Percentiles rank a stretch among this genome's conserved stretches.
phyloP scores from a whole-genome alignment of 2,329 filamentous ascomycete genomes.

The Diplodia corticola region DNA sequence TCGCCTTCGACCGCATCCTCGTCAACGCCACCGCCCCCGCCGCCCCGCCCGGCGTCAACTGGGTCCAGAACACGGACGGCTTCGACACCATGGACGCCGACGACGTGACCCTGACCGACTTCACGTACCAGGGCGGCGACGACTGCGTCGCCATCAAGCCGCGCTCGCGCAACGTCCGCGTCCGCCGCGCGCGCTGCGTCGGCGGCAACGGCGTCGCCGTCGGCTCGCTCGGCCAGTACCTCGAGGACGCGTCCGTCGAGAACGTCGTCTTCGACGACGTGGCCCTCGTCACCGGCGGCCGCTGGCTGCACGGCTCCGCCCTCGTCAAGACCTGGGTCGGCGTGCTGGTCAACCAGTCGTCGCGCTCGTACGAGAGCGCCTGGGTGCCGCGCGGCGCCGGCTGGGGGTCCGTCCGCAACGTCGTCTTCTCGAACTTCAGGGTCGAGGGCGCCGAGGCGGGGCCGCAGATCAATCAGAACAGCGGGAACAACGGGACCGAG shows the following conservation, averaged over 20 bases:
- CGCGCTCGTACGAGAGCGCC: slow-evolving; percentile 48
- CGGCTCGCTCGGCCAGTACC: slow-evolving; percentile 57
- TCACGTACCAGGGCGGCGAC: slow-evolving; percentile 59
- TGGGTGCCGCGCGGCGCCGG: slow-evolving; percentile 53
- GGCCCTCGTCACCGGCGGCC: slow-evolving; percentile 46
- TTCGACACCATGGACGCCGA: slow-evolving; percentile 58
- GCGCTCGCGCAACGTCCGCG: slow-evolving; percentile 59
- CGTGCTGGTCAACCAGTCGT: slow-evolving; percentile 44
- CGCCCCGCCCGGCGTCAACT: slow-evolving; percentile 54
- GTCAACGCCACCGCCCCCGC: slow-evolving; percentile 53
- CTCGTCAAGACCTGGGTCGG: slow-evolving; percentile 62
- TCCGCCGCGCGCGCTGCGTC: slow-evolving; percentile 56
- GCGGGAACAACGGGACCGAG: slow-evolving; percentile 53
- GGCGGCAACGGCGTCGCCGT: slow-evolving; percentile 56
- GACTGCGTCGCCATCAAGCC: slow-evolving; percentile 64
- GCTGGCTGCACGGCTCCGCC: slow-evolving; percentile 50
- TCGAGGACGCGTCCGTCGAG: slow-evolving; percentile 54
- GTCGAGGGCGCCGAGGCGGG: slow-evolving; percentile 49
- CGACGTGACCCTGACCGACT: slow-evolving; percentile 53
- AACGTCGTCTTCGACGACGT: slow-evolving; percentile 53
- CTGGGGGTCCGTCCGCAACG: slow-evolving; percentile 55
- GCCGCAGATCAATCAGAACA: slow-evolving; percentile 50
- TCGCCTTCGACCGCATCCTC: slow-evolving; percentile 54
- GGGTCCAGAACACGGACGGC: slow-evolving; percentile 60
- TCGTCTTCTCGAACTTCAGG: slow-evolving; percentile 55